Evolutionary conservation across 2,329 filamentous ascomycete species (phyloP).

Genomic region (Alternaria novae-zelandiae): DNA sequence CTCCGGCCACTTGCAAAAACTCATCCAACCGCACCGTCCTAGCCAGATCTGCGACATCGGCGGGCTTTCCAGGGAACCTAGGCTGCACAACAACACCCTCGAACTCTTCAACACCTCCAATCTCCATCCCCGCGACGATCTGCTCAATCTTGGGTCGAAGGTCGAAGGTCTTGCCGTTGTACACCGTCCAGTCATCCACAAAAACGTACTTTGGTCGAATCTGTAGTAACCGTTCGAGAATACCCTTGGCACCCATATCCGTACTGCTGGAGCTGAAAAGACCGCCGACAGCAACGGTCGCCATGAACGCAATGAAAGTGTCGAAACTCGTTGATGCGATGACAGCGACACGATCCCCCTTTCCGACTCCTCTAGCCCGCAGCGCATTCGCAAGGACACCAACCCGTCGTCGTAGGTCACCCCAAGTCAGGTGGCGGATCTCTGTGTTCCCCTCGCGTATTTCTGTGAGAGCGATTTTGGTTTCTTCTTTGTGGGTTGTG

Average conservation of each 20-base stretch:
- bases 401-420: constrained; percentile 65
- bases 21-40: constrained; percentile 52
- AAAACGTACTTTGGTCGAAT: constrained; percentile 82
- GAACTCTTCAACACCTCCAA: constrained; percentile 64
- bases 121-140: constrained; percentile 67
- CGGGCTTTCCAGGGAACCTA: constrained; percentile 64
- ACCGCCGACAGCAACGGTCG: constrained; percentile 72
- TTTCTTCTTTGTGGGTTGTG: constrained; percentile 71
- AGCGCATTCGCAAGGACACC: constrained; percentile 70
- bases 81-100: constrained; percentile 69
- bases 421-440: constrained; percentile 67
- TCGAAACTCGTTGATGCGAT: constrained; percentile 78
- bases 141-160: constrained; percentile 74
- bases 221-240: constrained; percentile 76
- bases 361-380: constrained; percentile 67
- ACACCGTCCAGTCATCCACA: constrained; percentile 79
- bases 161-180: constrained; percentile 78
- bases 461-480: constrained; percentile 73
- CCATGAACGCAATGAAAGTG: constrained; percentile 74
- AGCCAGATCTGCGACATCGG: constrained; percentile 64
- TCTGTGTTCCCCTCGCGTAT: constrained; percentile 70
- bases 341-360: constrained; percentile 76
- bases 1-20: constrained; percentile 51
- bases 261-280: constrained; percentile 79
- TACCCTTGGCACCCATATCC: constrained; percentile 81